These are phyloP conservation scores for Ceratobasidium sp. DNA, from an alignment of 1,284 basidiomycete species.

Conservation along the genomic window DNA sequence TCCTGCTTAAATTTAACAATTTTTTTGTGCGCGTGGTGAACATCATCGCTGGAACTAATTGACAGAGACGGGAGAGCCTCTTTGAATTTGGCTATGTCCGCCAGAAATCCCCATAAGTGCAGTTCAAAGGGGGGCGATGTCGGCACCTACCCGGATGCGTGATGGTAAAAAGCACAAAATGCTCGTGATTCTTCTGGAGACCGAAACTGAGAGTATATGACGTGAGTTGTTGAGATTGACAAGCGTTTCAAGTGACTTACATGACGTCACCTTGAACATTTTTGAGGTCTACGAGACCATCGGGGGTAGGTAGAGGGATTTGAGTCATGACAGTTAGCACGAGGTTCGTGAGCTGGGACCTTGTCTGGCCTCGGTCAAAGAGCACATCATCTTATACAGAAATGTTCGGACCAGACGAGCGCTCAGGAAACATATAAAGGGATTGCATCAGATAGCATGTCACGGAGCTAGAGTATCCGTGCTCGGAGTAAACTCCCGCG, in stretches of 20 bases:
- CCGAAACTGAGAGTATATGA: not conserved
- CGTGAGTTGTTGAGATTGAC: not conserved
- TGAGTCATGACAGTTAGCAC: no score
- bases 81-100: constrained; percentile 4
- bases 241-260: constrained; percentile 9
- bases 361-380: constrained; percentile 52
- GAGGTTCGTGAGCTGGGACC: constrained; percentile 49
- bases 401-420: constrained; percentile 38
- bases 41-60: not conserved
- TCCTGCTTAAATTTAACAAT: not conserved
- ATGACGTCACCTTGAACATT: constrained; percentile 51
- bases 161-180: constrained; percentile 24
- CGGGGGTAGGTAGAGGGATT: no score
- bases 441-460: not conserved
- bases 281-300: constrained; percentile 49
- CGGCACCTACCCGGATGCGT: not conserved
- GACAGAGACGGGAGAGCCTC: not conserved
- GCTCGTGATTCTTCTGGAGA: not conserved
- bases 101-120: no score
- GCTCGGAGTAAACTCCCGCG: no score
- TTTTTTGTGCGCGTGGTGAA: not conserved
- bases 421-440: not conserved
- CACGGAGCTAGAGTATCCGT: no score
- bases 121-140: no score
- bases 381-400: constrained; percentile 52